A percentile compares a stretch with the other conserved stretches of the same genome.
phyloP scores from a whole-genome alignment of 169 alveolate genomes.

The Perkinsus chesapeaki region DNA sequence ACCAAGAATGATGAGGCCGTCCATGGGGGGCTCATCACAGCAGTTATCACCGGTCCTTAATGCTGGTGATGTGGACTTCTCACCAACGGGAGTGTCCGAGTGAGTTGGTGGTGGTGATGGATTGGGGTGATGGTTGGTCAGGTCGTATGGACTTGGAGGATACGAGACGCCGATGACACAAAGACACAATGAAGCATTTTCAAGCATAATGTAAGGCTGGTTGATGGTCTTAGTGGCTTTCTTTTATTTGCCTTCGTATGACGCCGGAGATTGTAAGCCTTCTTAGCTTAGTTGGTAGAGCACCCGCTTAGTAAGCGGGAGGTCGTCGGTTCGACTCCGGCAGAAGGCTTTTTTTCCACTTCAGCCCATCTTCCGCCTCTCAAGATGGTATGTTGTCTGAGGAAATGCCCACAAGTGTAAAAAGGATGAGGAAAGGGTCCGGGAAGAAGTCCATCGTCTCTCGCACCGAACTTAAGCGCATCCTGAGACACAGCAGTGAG shows the following conservation, averaged over 20 bases:
- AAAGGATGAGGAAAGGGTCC: neutral
- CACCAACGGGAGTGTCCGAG: neutral
- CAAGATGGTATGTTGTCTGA: neutral
- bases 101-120: neutral
- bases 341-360: neutral
- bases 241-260: neutral
- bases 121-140: neutral
- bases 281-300: constrained; percentile 3
- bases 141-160: neutral
- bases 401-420: neutral
- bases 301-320: constrained; percentile 6
- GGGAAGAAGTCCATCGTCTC: neutral
- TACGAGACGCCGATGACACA: neutral
- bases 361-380: neutral
- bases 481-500: neutral
- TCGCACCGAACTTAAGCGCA: neutral
- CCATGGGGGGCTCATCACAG: neutral
- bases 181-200: neutral
- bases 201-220: neutral
- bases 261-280: neutral
- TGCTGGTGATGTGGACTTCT: neutral
- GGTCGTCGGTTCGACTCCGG: constrained; percentile 2
- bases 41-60: neutral
- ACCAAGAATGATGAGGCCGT: neutral
- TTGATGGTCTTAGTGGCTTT: neutral